These are phyloP conservation scores for Pluteus cervinus DNA, from an alignment of 768 basidiomycete genomes.

Conservation along the genomic window DNA sequence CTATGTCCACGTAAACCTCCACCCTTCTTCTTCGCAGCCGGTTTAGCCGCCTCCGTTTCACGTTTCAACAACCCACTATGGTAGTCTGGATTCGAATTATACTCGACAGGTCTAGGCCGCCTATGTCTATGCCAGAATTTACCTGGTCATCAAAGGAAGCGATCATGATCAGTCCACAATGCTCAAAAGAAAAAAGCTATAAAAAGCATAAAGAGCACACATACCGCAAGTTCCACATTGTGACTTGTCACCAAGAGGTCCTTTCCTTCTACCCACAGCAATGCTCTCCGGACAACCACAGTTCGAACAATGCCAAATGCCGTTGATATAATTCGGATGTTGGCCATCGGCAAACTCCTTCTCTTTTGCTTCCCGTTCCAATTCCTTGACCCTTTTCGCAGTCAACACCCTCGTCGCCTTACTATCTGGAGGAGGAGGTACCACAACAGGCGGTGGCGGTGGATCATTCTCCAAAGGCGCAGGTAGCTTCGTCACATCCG, in stretches of 20 bases:
- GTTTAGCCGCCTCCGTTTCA: constrained; percentile 52
- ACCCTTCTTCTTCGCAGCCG: constrained; percentile 50
- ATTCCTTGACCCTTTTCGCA: constrained; percentile 64
- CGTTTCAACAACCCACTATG: constrained; percentile 49
- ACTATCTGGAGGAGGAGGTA: constrained; percentile 35
- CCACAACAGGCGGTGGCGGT: constrained; percentile 31
- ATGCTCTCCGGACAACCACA: constrained; percentile 88
- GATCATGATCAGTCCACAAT: too few relatives aligned
- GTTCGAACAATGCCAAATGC: constrained; percentile 93
- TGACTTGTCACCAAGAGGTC: constrained; percentile 83
- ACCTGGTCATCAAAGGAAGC: constrained; percentile 38
- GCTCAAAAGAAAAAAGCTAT: too few relatives aligned
- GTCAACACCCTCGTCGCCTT: constrained; percentile 40
- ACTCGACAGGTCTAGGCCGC: constrained; percentile 73
- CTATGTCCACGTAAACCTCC: constrained; percentile 42
- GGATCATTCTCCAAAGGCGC: constrained; percentile 60
- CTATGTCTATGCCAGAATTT: constrained; percentile 90
- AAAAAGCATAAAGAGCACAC: constrained; percentile 22
- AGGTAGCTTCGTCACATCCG: constrained; percentile 50
- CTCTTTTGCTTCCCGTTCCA: constrained; percentile 79
- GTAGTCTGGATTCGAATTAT: constrained; percentile 68
- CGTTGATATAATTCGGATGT: constrained; percentile 75
- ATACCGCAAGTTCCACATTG: constrained; percentile 91
- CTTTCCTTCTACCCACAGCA: constrained; percentile 81
- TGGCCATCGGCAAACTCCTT: constrained; percentile 79